phyloP scores from a whole-genome alignment of 2,329 filamentous ascomycete genomes.

The Pestalotiopsis sp. region DNA sequence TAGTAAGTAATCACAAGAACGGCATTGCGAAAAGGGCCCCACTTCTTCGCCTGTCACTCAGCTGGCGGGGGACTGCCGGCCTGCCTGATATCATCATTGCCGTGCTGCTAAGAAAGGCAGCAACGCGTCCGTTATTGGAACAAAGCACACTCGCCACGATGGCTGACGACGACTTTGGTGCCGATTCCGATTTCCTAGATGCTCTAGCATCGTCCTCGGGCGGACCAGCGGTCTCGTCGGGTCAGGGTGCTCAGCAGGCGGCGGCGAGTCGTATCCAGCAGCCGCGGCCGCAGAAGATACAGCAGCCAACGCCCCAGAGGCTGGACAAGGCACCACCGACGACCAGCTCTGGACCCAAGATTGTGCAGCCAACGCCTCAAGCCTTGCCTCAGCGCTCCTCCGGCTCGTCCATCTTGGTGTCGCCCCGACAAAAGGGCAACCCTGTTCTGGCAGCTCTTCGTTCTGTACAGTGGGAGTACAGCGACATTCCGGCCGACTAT shows the following conservation, averaged over 20 bases:
- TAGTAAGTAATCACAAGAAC: no score
- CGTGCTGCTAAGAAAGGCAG: not conserved
- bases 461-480: constrained; percentile 91
- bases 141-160: constrained; percentile 19
- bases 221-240: constrained; percentile 14
- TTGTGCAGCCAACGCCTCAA: constrained; percentile 88
- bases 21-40: not conserved
- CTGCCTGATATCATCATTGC: not conserved
- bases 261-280: constrained; percentile 34
- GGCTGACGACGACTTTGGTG: constrained; percentile 46
- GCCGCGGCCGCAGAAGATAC: constrained; percentile 42
- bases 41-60: not conserved
- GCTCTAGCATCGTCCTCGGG: constrained; percentile 31
- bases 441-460: constrained; percentile 83
- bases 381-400: constrained; percentile 65
- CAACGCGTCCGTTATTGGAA: not conserved
- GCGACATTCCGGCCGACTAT: constrained; percentile 94
- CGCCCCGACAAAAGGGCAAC: constrained; percentile 91
- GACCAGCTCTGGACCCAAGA: constrained; percentile 45
- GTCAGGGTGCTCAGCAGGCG: constrained; percentile 19
- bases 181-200: constrained; percentile 42
- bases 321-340: constrained; percentile 52
- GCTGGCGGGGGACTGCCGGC: not conserved
- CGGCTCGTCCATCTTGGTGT: constrained; percentile 83
- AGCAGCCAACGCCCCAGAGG: constrained; percentile 34